Conservation (phyloP, 2,329 filamentous ascomycete genomes). For the Neofusicoccum sp. region DNA sequence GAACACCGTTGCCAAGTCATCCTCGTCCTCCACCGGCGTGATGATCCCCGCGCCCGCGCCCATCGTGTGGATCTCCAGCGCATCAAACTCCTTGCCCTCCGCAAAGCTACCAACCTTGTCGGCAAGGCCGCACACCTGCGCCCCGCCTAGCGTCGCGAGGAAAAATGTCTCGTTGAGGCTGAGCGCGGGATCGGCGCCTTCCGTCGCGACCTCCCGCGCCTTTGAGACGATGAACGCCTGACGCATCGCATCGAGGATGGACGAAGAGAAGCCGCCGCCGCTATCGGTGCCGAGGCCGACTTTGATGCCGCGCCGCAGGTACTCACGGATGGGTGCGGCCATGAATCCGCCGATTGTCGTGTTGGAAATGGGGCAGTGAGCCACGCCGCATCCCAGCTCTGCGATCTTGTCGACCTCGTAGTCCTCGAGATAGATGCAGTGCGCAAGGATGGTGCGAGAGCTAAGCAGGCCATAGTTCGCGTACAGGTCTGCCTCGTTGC, state of each 20-base stretch:
- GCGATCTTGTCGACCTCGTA: slow-evolving; percentile 53
- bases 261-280: slow-evolving; percentile 61
- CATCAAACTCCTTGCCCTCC: slow-evolving; percentile 63
- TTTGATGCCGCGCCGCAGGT: slow-evolving; percentile 58
- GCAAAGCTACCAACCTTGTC: slow-evolving; percentile 57
- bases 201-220: slow-evolving; percentile 32
- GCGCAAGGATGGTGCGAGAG: slow-evolving; percentile 60
- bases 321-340: slow-evolving; percentile 59
- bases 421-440: slow-evolving; percentile 62
- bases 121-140: slow-evolving; percentile 56
- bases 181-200: slow-evolving; percentile 37
- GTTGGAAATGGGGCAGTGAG: slow-evolving; percentile 65
- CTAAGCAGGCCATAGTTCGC: slow-evolving; percentile 55
- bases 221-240: slow-evolving; percentile 55
- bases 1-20: slow-evolving; percentile 49
- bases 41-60: slow-evolving; percentile 14
- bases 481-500: slow-evolving; percentile 61
- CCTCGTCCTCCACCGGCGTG: slow-evolving; percentile 52
- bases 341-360: slow-evolving; percentile 57
- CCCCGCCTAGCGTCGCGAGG: slow-evolving; percentile 61
- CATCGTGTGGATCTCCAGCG: slow-evolving; percentile 53
- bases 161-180: slow-evolving; percentile 47
- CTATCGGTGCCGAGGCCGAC: slow-evolving; percentile 67
- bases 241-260: slow-evolving; percentile 59
- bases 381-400: slow-evolving; percentile 55